These are phyloP conservation scores for Hymenoscyphus albidus DNA, from an alignment of 2,329 filamentous ascomycete genomes.

Conservation along the genomic window DNA sequence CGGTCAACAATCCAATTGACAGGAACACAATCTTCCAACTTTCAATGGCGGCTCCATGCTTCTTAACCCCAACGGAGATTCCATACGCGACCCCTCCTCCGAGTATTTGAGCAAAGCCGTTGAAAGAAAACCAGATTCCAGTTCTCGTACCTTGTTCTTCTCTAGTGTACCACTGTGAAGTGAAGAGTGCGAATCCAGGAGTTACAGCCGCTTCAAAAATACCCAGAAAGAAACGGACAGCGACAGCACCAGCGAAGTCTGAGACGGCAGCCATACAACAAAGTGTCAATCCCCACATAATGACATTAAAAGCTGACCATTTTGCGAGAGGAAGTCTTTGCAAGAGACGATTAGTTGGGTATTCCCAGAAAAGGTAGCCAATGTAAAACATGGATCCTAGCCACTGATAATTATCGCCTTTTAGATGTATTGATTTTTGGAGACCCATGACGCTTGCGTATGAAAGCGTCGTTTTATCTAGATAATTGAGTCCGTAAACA, in stretches of 20 bases:
- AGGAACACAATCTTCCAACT: slow-evolving; percentile 59
- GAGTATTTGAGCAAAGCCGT: slow-evolving; percentile 60
- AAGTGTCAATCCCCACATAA: slow-evolving; percentile 58
- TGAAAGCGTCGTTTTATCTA: slow-evolving; percentile 46
- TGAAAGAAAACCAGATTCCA: slow-evolving; percentile 67
- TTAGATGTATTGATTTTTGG: slow-evolving; percentile 40
- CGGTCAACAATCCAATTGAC: slow-evolving; percentile 44
- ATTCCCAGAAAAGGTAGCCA: slow-evolving; percentile 35
- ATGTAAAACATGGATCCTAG: slow-evolving; percentile 46
- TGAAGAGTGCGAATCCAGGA: slow-evolving; percentile 65
- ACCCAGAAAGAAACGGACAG: slow-evolving; percentile 64
- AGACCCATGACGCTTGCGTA: slow-evolving; percentile 50
- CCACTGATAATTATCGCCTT: slow-evolving; percentile 43
- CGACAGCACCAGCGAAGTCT: slow-evolving; percentile 58
- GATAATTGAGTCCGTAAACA: slow-evolving; percentile 55
- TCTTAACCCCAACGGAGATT: slow-evolving; percentile 50
- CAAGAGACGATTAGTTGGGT: slow-evolving; percentile 32
- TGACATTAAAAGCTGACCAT: slow-evolving; percentile 58
- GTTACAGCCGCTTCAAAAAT: slow-evolving; percentile 66
- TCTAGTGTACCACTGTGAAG: slow-evolving; percentile 69
- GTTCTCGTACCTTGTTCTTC: slow-evolving; percentile 61
- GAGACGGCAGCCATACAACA: slow-evolving; percentile 59
- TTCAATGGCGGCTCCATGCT: slow-evolving; percentile 47
- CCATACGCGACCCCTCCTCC: slow-evolving; percentile 61
- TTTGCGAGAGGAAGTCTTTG: slow-evolving; percentile 60